Base-by-base conservation (phyloP, 495 filamentous ascomycete species). In the Penicillium samsonianum region DNA sequence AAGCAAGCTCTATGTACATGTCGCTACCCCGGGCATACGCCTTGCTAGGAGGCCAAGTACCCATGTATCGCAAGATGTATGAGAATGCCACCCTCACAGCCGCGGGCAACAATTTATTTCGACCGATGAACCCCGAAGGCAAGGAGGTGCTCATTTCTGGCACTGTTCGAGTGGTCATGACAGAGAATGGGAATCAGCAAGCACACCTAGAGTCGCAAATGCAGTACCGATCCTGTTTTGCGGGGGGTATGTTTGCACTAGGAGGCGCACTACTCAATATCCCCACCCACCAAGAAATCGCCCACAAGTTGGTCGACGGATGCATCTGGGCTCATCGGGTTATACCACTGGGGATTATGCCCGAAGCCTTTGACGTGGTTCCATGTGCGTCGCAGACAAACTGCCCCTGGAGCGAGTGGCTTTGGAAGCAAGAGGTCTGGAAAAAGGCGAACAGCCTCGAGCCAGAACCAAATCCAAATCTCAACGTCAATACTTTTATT, bases 241-340 rank as follows among this genome's bases (percentile, higher is more conserved):
- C 86, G n/a, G 91, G 91, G 7, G 91, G 90, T 41, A 92, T 94
- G 88, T 85, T 92, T 53, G 91, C 82, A 3, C 78, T 96, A 61
- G 89, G 85, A 16, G 86, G 86, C 20, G 86, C 86, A 60, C 78
- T 91, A 33, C 92, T 92, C 59, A 75, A 80, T 9, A 78, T 80
- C 14, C 77, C 81, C 3, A 79, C 77, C 33, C 88, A 96, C 65
- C 75, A 91, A 17, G 79, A 87, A 53, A 81, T 91, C 25, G 91
- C 84, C 4, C 77, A 79, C 56, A 87, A 85, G 61, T 80, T 96
- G 3, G 85, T 89, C 0, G 89, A 92, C 52, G 91, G 91, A 11
- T 96, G 91, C 65, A 84, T 90, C 14, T 95, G 89, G 90, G 83
- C 88, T 0, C 92, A 92, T 65, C 58, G 69, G 16, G 50, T 62